Evolutionary conservation across 2,329 filamentous ascomycete species (phyloP), one percentile per base, ranked within the genome.

Genomic region (Hirsutella thompsonii): DNA sequence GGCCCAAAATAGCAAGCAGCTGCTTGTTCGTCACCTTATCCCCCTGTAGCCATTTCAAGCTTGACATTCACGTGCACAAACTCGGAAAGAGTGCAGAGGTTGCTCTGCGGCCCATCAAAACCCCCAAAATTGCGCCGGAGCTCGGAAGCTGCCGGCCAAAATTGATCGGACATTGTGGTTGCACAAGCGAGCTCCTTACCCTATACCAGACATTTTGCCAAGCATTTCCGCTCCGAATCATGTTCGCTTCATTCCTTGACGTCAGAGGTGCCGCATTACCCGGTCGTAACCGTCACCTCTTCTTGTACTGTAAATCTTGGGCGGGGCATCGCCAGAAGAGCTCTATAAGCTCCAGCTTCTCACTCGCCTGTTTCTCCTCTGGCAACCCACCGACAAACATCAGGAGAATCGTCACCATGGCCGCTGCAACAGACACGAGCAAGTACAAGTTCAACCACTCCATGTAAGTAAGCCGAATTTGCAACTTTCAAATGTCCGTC

Each of bases 401-500:
- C 5, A n/a, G 14, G 8, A n/a, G 21, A 37, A 29, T 42, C 16
- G 13, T 41, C 23, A 41, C 63, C 49, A 77, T 77, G 77, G 74
- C 84, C 47, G 74, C 76, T 39, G 74, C 77, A 3, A 93, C 89
- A 0, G 77, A 95, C 48, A 67, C 73, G 2, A 70, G 68, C 49
- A 84, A 74, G 46, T 96, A 96, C 66, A 85, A 92, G 62, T 70
- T 82, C 60, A 90, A 92, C 64, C 85, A 92, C 69, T 83, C 84
- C 43, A 96, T 96, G 90, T 78, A 57, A 56, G 71, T 39, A 5
- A 23, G 3, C 26, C 32, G 6, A 2, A 23, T n/a, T 13, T 23
- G 8, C 30, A 13, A 8, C n/a, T 9, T 13, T 3, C 9, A 6
- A 1, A 19, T 2, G n/a, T 13, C 28, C 23, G 19, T 8, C n/a